Percentiles rank a stretch among this genome's conserved stretches.
Conservation (phyloP, 768 basidiomycete genomes). For the Russula sp. region DNA sequence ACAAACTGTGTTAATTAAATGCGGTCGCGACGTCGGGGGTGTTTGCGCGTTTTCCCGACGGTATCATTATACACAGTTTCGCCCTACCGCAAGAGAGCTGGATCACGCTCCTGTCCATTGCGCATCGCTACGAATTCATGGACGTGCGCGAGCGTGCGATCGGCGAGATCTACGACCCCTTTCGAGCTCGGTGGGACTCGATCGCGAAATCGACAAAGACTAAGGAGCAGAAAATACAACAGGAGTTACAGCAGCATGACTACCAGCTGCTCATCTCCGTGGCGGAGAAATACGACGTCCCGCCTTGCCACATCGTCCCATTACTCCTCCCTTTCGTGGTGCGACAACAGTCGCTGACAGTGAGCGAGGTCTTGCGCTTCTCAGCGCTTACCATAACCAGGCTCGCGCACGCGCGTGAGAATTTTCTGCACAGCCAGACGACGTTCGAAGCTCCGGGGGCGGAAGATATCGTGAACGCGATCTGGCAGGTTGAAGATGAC, state of each 20-base stretch:
- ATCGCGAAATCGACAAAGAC: too few relatives aligned
- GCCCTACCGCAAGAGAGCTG: slow-evolving; percentile 14
- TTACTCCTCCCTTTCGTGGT: slow-evolving; percentile 10
- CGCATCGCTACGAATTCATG: slow-evolving; percentile 22
- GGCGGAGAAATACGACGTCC: slow-evolving; percentile 19
- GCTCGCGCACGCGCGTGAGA: slow-evolving; percentile 21
- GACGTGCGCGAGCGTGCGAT: slow-evolving; percentile 20
- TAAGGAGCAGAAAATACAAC: neutral
- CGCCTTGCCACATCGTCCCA: neutral
- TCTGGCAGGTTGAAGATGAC: slow-evolving; percentile 8
- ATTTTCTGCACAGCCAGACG: too few relatives aligned
- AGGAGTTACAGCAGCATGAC: slow-evolving; percentile 2
- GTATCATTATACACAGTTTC: neutral
- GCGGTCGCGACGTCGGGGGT: too few relatives aligned
- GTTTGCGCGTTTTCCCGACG: neutral
- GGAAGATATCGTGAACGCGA: slow-evolving; percentile 7
- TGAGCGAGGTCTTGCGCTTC: slow-evolving; percentile 11
- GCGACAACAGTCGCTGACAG: slow-evolving; percentile 3
- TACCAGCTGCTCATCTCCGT: slow-evolving; percentile 11
- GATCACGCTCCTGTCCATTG: slow-evolving; percentile 18
- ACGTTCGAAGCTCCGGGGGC: too few relatives aligned
- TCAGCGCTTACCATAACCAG: slow-evolving; percentile 18
- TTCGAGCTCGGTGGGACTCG: neutral
- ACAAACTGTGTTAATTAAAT: too few relatives aligned
- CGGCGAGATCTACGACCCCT: slow-evolving; percentile 11